These are phyloP conservation scores for Teratosphaeria zuluensis DNA, from an alignment of 2,329 filamentous ascomycete genomes.

Conservation along the genomic window DNA sequence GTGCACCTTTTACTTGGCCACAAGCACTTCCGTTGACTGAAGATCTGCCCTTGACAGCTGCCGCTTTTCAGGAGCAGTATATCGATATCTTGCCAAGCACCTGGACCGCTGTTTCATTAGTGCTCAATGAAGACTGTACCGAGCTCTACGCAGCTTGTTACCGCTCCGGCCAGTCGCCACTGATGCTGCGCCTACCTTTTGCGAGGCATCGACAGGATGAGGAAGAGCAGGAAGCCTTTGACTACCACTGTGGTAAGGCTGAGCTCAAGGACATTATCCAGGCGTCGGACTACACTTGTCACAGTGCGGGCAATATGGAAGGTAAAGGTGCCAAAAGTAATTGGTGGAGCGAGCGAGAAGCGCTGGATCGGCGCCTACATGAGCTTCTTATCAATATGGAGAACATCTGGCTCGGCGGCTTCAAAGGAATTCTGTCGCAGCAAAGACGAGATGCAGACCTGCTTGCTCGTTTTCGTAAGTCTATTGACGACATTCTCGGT, in stretches of 20 bases:
- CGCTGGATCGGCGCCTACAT: constrained; percentile 65
- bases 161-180: constrained; percentile 63
- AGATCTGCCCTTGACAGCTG: constrained; percentile 28
- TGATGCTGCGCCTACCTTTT: constrained; percentile 78
- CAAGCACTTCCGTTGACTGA: constrained; percentile 19
- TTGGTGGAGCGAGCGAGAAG: constrained; percentile 85
- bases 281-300: constrained; percentile 73
- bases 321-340: constrained; percentile 65
- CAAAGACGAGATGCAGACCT: constrained; percentile 53
- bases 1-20: constrained; percentile 32
- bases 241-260: constrained; percentile 66
- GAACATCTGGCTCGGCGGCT: constrained; percentile 88
- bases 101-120: constrained; percentile 82
- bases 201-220: constrained; percentile 72
- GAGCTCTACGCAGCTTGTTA: constrained; percentile 88
- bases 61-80: constrained; percentile 63
- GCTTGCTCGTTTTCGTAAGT: constrained; percentile 64
- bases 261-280: constrained; percentile 78
- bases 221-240: constrained; percentile 68
- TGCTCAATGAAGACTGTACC: constrained; percentile 68
- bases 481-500: constrained; percentile 69
- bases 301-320: constrained; percentile 60
- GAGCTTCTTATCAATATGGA: constrained; percentile 79
- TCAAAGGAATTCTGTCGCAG: constrained; percentile 85
- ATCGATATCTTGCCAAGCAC: constrained; percentile 71